Conservation (phyloP, 768 basidiomycete species). For the Auricularia sp. region DNA sequence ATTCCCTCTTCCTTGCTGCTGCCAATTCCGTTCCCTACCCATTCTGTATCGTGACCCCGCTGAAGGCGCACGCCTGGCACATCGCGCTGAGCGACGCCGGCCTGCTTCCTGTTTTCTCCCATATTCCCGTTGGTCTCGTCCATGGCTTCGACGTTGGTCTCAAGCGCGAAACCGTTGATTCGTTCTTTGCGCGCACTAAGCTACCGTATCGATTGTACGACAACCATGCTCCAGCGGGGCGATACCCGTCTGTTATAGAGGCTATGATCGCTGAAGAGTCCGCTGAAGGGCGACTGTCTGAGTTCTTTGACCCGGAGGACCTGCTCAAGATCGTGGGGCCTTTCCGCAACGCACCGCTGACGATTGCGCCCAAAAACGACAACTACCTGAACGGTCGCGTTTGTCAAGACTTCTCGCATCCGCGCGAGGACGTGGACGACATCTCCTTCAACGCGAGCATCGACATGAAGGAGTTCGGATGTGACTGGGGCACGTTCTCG, state of each 20-base stretch:
- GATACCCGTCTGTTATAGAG: background rate
- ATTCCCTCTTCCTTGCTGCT: background rate
- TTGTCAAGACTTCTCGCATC: conserved; percentile 26
- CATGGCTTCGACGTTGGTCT: background rate
- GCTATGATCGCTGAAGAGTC: background rate
- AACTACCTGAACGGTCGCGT: background rate
- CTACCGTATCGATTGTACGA: background rate
- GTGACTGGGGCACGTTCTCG: conserved; percentile 30
- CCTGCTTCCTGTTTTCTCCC: background rate
- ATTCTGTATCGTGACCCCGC: background rate
- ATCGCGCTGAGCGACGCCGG: background rate
- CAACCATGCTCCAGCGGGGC: background rate
- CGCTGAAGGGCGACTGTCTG: background rate
- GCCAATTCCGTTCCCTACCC: background rate
- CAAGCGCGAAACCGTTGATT: background rate
- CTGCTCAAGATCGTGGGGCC: conserved; percentile 20
- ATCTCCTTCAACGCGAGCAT: conserved; percentile 24
- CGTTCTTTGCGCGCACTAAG: background rate
- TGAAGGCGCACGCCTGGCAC: background rate
- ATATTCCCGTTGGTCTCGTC: background rate
- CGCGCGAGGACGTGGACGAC: conserved; percentile 11
- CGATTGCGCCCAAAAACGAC: conserved; percentile 15
- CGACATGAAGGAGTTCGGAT: conserved; percentile 21
- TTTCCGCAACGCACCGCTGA: conserved; percentile 22
- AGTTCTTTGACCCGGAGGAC: conserved; percentile 8